Evolutionary conservation across 176 grass and related monocot genomes (phyloP).

Genomic region (Eremochloa ophiuroides): DNA sequence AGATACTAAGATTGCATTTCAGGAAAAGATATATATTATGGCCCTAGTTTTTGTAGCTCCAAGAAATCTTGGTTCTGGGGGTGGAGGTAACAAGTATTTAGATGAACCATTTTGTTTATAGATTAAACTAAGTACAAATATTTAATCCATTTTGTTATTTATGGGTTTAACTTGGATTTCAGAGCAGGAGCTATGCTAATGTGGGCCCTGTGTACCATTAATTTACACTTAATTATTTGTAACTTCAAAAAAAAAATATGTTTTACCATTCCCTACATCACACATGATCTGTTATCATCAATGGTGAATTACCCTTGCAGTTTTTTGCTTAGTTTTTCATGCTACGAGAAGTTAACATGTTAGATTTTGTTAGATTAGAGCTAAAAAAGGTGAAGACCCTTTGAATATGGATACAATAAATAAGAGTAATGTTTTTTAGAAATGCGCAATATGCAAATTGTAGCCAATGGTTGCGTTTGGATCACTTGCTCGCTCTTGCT

Average conservation of each 20-base stretch:
- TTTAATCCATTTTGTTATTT: background rate
- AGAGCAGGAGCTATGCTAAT: background rate
- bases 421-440: conserved; percentile 6
- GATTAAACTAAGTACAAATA: background rate
- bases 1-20: background rate
- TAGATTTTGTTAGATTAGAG: background rate
- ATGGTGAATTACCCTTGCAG: background rate
- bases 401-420: background rate
- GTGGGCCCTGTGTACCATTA: background rate
- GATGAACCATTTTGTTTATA: background rate
- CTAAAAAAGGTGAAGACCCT: background rate
- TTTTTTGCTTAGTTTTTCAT: background rate
- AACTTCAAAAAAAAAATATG: background rate
- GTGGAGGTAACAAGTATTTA: background rate
- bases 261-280: background rate
- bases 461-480: background rate
- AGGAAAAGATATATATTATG: background rate
- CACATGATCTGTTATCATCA: background rate
- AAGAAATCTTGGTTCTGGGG: background rate
- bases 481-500: no score
- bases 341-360: background rate
- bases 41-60: background rate
- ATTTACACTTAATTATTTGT: background rate
- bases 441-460: background rate
- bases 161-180: background rate